phyloP scores from a whole-genome alignment of 352 stramenopile genomes.

The Plasmopara muralis region DNA sequence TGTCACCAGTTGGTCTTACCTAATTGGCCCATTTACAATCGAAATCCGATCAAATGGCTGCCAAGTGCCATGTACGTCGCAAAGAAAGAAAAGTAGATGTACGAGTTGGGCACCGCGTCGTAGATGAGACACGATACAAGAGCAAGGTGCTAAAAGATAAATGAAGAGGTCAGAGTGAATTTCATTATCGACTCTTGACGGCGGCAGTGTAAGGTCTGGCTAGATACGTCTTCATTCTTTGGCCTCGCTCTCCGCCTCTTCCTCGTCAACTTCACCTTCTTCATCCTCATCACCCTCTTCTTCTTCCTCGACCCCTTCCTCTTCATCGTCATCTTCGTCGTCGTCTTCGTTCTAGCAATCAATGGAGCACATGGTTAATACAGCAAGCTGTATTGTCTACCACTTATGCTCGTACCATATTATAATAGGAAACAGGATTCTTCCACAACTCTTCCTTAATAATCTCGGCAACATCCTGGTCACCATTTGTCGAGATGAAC shows the following conservation, averaged over 20 bases:
- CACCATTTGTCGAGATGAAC: slow-evolving; percentile 45
- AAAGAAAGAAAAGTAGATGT: slow-evolving; percentile 21
- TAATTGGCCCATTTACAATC: slow-evolving; percentile 83
- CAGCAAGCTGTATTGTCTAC: neutral
- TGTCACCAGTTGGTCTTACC: slow-evolving; percentile 53
- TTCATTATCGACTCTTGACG: too few species aligned
- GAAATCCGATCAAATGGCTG: slow-evolving; percentile 76
- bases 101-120: too few species aligned
- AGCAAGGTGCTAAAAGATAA: neutral
- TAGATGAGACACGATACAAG: slow-evolving; percentile 11
- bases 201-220: too few species aligned
- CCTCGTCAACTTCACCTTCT: slow-evolving; percentile 20
- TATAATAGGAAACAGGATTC: slow-evolving; percentile 56
- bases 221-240: slow-evolving; percentile 20
- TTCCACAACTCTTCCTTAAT: slow-evolving; percentile 83
- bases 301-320: too few species aligned
- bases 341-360: slow-evolving; percentile 33
- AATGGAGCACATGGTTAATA: too few species aligned
- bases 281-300: slow-evolving; percentile 18
- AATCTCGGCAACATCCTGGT: slow-evolving; percentile 58
- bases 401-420: slow-evolving; percentile 21
- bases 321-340: slow-evolving; percentile 21
- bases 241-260: slow-evolving; percentile 19
- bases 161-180: neutral
- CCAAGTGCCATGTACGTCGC: slow-evolving; percentile 71